These are phyloP conservation scores for Solanum infundibuliforme DNA, from an alignment of 257 asterid species.

Conservation along the genomic window DNA sequence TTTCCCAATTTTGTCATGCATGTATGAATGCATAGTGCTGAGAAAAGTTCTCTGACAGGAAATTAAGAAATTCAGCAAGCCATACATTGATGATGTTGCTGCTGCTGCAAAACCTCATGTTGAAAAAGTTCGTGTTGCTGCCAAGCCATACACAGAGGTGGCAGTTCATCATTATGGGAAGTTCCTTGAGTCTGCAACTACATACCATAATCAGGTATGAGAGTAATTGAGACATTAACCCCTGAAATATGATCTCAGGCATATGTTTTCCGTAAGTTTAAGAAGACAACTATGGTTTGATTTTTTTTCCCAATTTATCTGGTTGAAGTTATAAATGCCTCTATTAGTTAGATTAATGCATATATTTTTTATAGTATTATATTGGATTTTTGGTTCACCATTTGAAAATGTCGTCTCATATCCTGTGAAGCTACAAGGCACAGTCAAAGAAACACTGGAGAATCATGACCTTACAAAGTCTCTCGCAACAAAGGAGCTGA, in stretches of 20 bases:
- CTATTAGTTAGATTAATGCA: background rate
- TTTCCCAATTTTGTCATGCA: background rate
- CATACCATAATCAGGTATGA: conserved; percentile 69
- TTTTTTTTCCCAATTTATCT: background rate
- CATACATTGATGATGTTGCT: conserved; percentile 76
- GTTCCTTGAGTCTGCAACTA: conserved; percentile 64
- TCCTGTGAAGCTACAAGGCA: conserved; percentile 52
- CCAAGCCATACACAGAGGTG: conserved; percentile 61
- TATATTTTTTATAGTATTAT: background rate
- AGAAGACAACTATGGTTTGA: background rate
- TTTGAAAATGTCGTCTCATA: background rate
- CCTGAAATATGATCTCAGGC: background rate
- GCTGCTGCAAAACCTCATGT: conserved; percentile 76
- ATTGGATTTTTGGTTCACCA: background rate
- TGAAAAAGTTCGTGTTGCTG: conserved; percentile 37
- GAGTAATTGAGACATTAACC: background rate
- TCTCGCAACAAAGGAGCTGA: conserved; percentile 72
- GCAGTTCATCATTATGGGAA: conserved; percentile 53
- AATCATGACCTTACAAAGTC: conserved; percentile 59
- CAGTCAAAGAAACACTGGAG: conserved; percentile 55
- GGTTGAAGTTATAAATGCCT: background rate
- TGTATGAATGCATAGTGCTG: background rate
- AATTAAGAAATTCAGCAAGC: conserved; percentile 60
- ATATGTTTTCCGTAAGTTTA: background rate
- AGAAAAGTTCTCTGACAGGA: conserved; percentile 31